A percentile compares a stretch with the other conserved stretches of the same genome.
Evolutionary conservation across 345 rosid species (phyloP).

Genomic region (Aquilaria malaccensis): DNA sequence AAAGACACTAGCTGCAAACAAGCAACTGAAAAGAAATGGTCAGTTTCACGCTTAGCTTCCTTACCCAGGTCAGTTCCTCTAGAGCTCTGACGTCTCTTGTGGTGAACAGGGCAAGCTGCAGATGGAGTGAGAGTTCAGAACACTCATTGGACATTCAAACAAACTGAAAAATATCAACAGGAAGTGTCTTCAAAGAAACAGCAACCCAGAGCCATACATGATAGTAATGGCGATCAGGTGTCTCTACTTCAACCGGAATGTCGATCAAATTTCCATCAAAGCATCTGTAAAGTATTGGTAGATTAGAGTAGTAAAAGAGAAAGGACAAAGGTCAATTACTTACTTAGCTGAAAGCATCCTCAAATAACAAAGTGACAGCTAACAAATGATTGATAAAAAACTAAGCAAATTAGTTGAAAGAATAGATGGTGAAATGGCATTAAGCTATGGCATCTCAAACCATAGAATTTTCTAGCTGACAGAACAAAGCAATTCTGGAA

Average conservation of each 20-base stretch:
- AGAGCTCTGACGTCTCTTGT: constrained; percentile 56
- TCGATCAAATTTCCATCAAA: constrained; percentile 83
- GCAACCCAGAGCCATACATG: constrained; percentile 43
- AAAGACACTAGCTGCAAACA: not conserved
- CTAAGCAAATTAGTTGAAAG: no score
- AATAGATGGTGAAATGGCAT: no score
- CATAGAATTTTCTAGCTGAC: no score
- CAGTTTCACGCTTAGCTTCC: constrained; percentile 13
- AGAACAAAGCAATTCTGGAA: no score
- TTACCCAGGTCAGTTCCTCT: constrained; percentile 91
- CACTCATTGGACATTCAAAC: constrained; percentile 1
- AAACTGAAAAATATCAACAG: not conserved
- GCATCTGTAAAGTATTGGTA: constrained; percentile 38
- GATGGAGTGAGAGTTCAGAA: not conserved
- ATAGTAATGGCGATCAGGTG: constrained; percentile 78
- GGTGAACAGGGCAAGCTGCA: constrained; percentile 90
- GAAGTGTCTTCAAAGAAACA: not conserved
- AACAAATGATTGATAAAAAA: no score
- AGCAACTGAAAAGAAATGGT: not conserved
- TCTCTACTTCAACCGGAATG: constrained; percentile 87
- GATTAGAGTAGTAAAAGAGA: no score
- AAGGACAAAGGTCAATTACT: no score
- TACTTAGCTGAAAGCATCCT: no score
- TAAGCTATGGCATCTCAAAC: no score
- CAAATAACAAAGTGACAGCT: no score